These are phyloP conservation scores for Chiua sp. DNA, from an alignment of 1,284 basidiomycete species.

Conservation along the genomic window DNA sequence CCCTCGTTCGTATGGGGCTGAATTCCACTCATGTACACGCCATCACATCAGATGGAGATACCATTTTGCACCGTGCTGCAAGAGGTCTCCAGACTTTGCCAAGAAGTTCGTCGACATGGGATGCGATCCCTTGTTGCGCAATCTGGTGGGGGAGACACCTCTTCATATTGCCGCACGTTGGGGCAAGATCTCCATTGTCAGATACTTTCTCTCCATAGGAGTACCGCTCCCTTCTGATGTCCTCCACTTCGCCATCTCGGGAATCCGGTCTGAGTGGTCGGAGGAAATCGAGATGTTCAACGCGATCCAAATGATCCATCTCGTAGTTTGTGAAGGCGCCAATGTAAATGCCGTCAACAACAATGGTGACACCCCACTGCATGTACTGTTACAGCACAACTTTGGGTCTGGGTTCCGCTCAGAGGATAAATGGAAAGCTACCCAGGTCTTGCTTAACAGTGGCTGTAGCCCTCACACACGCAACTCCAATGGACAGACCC, in stretches of 20 bases:
- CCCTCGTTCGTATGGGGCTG: not conserved
- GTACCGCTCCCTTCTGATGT: constrained; percentile 3
- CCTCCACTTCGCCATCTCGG: not conserved
- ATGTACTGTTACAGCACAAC: not conserved
- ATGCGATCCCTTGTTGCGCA: constrained; percentile 4
- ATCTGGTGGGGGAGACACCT: not conserved
- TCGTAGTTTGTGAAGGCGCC: constrained; percentile 2
- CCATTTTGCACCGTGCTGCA: not conserved
- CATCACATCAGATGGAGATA: not conserved
- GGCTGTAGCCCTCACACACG: not conserved
- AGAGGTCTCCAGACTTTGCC: no score
- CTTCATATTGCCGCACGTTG: not conserved
- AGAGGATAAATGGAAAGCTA: not conserved
- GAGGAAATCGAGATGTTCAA: no score
- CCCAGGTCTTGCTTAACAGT: not conserved
- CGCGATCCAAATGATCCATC: not conserved
- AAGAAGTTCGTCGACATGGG: not conserved
- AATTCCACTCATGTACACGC: not conserved
- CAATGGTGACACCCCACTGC: not conserved
- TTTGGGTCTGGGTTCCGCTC: no score
- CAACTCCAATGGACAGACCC: not conserved
- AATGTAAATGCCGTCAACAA: not conserved
- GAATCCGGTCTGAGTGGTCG: no score
- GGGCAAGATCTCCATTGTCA: not conserved
- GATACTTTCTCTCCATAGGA: constrained; percentile 2